phyloP scores from a whole-genome alignment of 345 rosid genomes.

The Syzygium grande region DNA sequence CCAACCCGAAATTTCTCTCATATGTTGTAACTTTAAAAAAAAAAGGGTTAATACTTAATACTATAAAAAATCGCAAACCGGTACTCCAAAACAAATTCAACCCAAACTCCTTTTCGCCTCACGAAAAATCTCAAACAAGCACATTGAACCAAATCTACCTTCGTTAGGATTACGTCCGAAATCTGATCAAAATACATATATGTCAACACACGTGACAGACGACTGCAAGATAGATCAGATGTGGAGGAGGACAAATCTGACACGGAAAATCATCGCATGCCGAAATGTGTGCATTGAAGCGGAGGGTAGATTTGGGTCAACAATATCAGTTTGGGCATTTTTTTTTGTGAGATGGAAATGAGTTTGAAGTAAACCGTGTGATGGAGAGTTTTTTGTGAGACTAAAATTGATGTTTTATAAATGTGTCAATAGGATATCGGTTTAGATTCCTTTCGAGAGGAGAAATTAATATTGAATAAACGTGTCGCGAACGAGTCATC shows the following conservation, averaged over 20 bases:
- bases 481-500: neutral
- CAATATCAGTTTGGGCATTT: neutral
- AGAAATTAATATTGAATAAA: neutral
- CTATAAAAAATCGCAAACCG: accelerated
- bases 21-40: neutral
- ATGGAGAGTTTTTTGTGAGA: neutral
- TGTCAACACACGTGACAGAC: accelerated
- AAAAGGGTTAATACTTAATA: too few species aligned
- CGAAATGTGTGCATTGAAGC: neutral
- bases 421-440: neutral
- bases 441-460: accelerated
- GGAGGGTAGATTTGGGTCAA: neutral
- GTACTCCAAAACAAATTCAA: neutral
- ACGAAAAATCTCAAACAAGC: neutral
- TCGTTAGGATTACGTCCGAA: neutral
- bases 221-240: accelerated
- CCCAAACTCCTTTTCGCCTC: neutral
- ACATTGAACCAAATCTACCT: neutral
- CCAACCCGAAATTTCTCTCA: neutral
- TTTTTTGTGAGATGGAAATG: neutral
- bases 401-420: neutral
- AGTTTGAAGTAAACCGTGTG: neutral
- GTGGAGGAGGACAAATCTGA: neutral
- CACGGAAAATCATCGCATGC: accelerated
- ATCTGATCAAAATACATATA: too few species aligned